Conservation (phyloP, 208 protist genomes). For the Crithidia brevicula region DNA sequence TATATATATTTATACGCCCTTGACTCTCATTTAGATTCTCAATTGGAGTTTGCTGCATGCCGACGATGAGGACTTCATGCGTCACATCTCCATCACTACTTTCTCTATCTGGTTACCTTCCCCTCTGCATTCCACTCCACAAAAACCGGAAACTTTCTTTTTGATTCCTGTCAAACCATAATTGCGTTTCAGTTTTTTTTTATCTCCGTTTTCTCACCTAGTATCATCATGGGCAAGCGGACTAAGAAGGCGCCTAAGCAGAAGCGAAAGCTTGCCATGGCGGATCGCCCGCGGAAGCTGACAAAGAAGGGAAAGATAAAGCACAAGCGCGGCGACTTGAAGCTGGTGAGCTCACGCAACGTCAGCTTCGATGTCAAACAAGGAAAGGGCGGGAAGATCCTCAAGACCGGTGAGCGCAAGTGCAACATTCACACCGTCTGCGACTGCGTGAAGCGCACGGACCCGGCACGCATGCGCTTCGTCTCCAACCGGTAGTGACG, state of each 20-base stretch:
- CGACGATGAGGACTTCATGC: no score
- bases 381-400: slow-evolving; percentile 85
- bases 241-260: slow-evolving; percentile 84
- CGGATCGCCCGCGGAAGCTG: slow-evolving; percentile 79
- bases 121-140: no score
- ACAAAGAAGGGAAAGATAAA: slow-evolving; percentile 88
- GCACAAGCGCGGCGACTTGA: slow-evolving; percentile 82
- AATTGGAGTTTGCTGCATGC: no score
- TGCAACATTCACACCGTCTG: slow-evolving; percentile 93
- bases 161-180: no score
- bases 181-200: not conserved
- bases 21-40: no score
- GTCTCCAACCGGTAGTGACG: slow-evolving; percentile 75
- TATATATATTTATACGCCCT: no score
- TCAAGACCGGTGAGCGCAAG: slow-evolving; percentile 79
- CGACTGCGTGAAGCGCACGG: slow-evolving; percentile 87
- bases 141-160: no score
- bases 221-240: slow-evolving; percentile 75
- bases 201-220: not conserved
- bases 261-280: slow-evolving; percentile 80
- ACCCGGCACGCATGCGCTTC: slow-evolving; percentile 79
- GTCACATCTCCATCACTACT: no score
- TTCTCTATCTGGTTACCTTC: no score
- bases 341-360: slow-evolving; percentile 75
- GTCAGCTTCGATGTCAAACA: slow-evolving; percentile 88